Evolutionary conservation across 2,329 filamentous ascomycete species (phyloP), one percentile per base, ranked within the genome.

Genomic region (Ophiosphaerella herpotricha): DNA sequence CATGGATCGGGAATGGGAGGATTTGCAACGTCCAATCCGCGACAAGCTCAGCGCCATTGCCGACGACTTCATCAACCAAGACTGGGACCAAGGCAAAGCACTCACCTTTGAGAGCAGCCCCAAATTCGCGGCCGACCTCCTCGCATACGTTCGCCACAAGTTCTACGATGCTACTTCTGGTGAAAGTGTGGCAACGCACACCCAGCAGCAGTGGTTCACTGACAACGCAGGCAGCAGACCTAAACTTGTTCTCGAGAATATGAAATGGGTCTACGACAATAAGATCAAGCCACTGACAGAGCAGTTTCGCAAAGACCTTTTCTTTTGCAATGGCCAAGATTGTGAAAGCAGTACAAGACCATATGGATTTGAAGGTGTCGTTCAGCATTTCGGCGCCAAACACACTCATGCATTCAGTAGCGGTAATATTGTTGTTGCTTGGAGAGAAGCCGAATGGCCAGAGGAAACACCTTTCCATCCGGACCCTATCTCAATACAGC

Each of bases 301-400:
- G 54, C 74, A 77, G 39, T 80, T 81, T 60, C 80, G 85, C 59
- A 88, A 85, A 63, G 88, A 92, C 47, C 74, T 92, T 8, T 94
- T 94, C 70, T 80, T 89, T 49, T 94, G 90, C 75, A 85, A 84
- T 39, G 74, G 72, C 11, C 76, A 70, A 60, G 82, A 79, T 26
- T 91, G 88, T 68, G 82, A 86, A 40, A 78, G 78, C 42, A 84
- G 81, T 58, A 74, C 77, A 39, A 91, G 89, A 68, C 82, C 82
- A 48, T 93, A 89, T 61, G 86, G 85, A 0, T 89, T 94, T 56
- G 88, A 93, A 72, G 86, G 86, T 7, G 84, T 93, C 24, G 82
- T 93, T 39, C 90, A 94, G 67, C 90, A 95, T 70, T 93, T 86
- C 66, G 89, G 88, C 49, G 88, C 89, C 35, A 94, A 93, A 70